phyloP scores from a whole-genome alignment of 192 early-diverging fungal genomes.

The Backusella westeae region DNA sequence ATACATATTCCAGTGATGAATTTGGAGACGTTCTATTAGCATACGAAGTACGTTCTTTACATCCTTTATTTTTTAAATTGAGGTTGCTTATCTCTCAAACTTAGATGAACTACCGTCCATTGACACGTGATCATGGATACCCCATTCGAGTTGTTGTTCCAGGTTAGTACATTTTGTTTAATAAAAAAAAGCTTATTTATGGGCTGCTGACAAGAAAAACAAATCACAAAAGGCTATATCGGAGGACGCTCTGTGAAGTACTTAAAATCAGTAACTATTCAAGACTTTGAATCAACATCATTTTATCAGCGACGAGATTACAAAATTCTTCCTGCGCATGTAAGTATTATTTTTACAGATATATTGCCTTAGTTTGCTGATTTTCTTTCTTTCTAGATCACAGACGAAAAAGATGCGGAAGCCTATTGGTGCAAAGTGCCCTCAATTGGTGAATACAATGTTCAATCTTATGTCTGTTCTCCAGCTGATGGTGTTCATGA shows the following conservation, averaged over 20 bases:
- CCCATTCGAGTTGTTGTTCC: conserved; percentile 88
- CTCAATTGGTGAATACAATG: conserved; percentile 69
- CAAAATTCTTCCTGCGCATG: conserved; percentile 76
- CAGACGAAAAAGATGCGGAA: conserved; percentile 34
- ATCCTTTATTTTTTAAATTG: conserved; percentile 32
- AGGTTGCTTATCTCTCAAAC: neutral
- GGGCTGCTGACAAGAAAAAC: neutral
- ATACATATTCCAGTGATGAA: conserved; percentile 38
- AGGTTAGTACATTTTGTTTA: conserved; percentile 28
- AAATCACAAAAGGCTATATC: conserved; percentile 56
- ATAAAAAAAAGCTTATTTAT: conserved; percentile 1
- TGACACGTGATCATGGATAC: conserved; percentile 82
- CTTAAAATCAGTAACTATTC: conserved; percentile 67
- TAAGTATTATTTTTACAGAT: conserved; percentile 32
- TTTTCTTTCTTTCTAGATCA: conserved; percentile 26
- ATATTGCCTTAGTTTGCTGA: conserved; percentile 6
- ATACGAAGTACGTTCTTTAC: conserved; percentile 58
- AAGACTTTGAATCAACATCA: conserved; percentile 61
- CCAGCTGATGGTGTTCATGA: conserved; percentile 57
- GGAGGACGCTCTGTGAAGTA: conserved; percentile 93
- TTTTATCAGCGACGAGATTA: conserved; percentile 83
- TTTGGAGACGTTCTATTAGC: conserved; percentile 69
- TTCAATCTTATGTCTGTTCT: conserved; percentile 76
- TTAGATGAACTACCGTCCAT: conserved; percentile 72
- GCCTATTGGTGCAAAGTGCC: conserved; percentile 55